phyloP scores from a whole-genome alignment of 179 eudicot genomes.

The Kewa caespitosa region DNA sequence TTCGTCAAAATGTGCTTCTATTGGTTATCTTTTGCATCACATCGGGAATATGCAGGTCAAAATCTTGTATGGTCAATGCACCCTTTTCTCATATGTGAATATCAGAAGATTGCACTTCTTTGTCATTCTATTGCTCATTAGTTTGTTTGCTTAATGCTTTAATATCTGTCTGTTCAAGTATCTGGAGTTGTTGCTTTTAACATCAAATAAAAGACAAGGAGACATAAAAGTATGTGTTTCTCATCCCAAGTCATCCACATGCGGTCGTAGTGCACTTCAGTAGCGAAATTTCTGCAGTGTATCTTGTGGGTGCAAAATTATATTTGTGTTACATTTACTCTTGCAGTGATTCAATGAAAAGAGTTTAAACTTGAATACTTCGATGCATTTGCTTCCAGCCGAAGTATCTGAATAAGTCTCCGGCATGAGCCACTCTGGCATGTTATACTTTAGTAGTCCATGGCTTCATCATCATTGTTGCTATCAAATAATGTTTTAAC shows the following conservation, averaged over 20 bases:
- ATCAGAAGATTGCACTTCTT: slow-evolving; percentile 10
- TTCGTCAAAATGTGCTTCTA: slow-evolving; percentile 70
- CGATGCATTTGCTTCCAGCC: neutral
- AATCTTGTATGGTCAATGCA: slow-evolving; percentile 73
- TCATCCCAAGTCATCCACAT: neutral
- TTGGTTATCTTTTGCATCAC: slow-evolving; percentile 60
- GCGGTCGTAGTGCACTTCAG: neutral
- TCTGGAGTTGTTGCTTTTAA: neutral
- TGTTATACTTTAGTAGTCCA: neutral
- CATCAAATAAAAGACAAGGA: neutral
- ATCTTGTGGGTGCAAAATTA: neutral
- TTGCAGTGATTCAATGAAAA: neutral
- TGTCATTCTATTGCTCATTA: slow-evolving; percentile 6
- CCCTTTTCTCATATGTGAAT: slow-evolving; percentile 40
- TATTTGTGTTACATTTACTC: neutral
- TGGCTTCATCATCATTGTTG: neutral
- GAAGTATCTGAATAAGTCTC: no score
- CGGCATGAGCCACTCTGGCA: neutral
- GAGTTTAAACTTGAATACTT: neutral
- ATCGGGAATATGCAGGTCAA: slow-evolving; percentile 98
- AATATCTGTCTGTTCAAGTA: neutral
- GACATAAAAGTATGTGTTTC: neutral
- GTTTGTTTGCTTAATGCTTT: slow-evolving; percentile 7
- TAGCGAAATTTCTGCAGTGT: neutral
- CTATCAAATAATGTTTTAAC: neutral